These are phyloP conservation scores for Hortaea werneckii DNA, from an alignment of 2,329 filamentous ascomycete genomes.

Conservation along the genomic window DNA sequence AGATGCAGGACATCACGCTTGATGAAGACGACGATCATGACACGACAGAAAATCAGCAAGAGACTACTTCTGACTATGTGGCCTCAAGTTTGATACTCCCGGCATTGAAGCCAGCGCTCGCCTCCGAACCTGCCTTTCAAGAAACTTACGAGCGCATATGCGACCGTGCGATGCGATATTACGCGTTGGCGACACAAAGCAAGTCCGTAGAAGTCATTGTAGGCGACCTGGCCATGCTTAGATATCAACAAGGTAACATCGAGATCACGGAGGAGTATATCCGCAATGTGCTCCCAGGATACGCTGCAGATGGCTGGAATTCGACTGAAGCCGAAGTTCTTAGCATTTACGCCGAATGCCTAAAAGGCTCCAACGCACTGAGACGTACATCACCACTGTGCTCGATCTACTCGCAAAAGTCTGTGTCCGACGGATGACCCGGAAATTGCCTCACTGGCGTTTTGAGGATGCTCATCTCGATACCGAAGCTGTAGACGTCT, in stretches of 20 bases:
- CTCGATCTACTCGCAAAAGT: conserved; percentile 65
- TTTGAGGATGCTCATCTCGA: conserved; percentile 9
- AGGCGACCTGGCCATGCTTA: conserved; percentile 77
- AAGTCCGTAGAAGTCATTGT: conserved; percentile 69
- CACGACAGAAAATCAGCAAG: not conserved
- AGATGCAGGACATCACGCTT: conserved; percentile 29
- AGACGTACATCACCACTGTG: conserved; percentile 69
- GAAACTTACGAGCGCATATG: conserved; percentile 53
- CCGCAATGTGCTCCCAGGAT: conserved; percentile 65
- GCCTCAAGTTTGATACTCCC: not conserved
- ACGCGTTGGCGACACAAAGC: conserved; percentile 64
- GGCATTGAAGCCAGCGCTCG: conserved; percentile 19
- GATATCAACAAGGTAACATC: conserved; percentile 61
- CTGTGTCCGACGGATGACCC: conserved; percentile 23
- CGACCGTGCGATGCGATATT: conserved; percentile 73
- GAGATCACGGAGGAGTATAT: conserved; percentile 67
- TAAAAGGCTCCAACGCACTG: conserved; percentile 66
- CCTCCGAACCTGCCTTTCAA: conserved; percentile 30
- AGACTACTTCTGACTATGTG: not conserved
- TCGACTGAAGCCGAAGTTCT: conserved; percentile 73
- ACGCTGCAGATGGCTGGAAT: conserved; percentile 68
- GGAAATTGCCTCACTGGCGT: not conserved
- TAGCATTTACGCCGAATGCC: conserved; percentile 72
- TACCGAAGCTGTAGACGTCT: conserved; percentile 23
- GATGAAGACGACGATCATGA: conserved; percentile 15